These are phyloP conservation scores for Hanseniaspora vineae DNA, from an alignment of 805 yeast genomes.

Conservation along the genomic window DNA sequence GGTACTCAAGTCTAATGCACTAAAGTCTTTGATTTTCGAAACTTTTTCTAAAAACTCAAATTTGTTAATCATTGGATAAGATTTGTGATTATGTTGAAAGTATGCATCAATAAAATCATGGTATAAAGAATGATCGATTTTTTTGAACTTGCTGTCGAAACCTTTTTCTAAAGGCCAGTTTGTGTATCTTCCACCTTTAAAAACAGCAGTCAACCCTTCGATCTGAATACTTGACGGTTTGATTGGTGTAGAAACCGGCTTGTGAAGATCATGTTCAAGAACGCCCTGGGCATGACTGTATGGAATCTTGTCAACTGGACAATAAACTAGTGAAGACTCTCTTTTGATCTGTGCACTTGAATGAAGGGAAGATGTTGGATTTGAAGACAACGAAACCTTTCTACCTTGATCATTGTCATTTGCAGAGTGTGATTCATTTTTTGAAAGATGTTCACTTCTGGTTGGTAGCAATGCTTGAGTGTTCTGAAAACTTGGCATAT, in stretches of 20 bases:
- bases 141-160: constrained; percentile 8
- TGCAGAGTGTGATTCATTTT: too few species aligned
- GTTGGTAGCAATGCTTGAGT: too few species aligned
- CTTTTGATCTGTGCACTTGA: not conserved
- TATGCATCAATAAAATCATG: constrained; percentile 30
- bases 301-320: not conserved
- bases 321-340: not conserved
- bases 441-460: too few species aligned
- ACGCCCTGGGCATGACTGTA: constrained; percentile 6
- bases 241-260: constrained; percentile 17
- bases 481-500: too few species aligned
- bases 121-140: constrained; percentile 22
- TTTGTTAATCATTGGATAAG: constrained; percentile 32
- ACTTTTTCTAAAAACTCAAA: constrained; percentile 24
- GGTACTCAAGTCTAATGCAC: constrained; percentile 9
- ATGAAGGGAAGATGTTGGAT: too few species aligned
- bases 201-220: constrained; percentile 17
- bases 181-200: constrained; percentile 19
- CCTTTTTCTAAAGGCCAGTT: constrained; percentile 10
- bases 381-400: too few species aligned
- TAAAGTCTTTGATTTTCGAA: constrained; percentile 18
- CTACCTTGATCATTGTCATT: too few species aligned
- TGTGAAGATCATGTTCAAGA: constrained; percentile 7
- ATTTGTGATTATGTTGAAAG: constrained; percentile 31
- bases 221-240: constrained; percentile 20